Evolutionary conservation across 441 rosid species (phyloP), one percentile per base, ranked within the genome.

Genomic region (Adansonia rubrostipa): DNA sequence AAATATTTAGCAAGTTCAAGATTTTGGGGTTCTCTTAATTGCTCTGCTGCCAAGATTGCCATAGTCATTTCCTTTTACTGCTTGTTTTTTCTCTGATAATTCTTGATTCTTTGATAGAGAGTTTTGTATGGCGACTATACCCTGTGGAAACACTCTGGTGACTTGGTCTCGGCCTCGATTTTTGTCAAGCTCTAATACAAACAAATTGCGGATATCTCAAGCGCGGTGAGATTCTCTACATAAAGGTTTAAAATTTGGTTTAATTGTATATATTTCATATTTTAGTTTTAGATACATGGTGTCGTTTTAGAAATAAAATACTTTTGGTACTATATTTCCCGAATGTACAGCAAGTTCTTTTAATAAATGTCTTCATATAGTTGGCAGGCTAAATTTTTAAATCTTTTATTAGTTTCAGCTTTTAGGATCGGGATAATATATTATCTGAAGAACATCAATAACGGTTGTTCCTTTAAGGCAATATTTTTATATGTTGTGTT

Each of bases 131-230:
- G 95, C 91, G 51, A 81, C 88, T 65, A 54, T 85, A 81, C 87
- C 88, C 74, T 86, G 81, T 81, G 92, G 90, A 82, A 88, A 80
- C 69, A 85, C 92, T 17, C 77, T 83, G 48, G 84, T 86, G 58
- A 86, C 90, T 66, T 90, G 89, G 80, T 86, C 87, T 76, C 85
- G 79, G 40, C 92, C 92, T 67, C 88, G 82, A 72, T 76, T 85
- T 48, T 47, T 78, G 74, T 58, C 84, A 20, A 82, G 81, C 62
- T 85, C 87, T 67, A 76, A 62, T 73, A 44, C 83, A 10, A 85
- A 67, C 54, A 80, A 81, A 83, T 62, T 47, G 14, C 65, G 78
- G 22, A 11, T 80, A 7, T 69, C 81, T 15, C 87, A 77, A 42
- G 77, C 74, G 13, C 57, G 87, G 94, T 89, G 78, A 82, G 87